Conservation (phyloP, 106 monocot species). For the Dendrobium chrysotoxum region DNA sequence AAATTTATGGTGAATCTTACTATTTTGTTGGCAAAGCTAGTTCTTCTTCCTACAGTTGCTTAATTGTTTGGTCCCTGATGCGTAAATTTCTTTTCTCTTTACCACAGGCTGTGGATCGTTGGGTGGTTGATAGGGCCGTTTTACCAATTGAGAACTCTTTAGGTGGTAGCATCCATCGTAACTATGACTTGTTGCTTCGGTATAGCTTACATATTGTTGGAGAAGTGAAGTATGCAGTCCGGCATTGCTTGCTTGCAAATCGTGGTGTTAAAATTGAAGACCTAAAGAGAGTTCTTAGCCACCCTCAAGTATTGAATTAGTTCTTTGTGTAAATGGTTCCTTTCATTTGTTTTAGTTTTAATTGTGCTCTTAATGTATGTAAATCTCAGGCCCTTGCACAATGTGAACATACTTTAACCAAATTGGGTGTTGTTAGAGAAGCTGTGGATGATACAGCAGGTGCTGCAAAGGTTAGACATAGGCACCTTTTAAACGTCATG, state of each 20-base stretch:
- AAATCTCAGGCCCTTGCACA: conserved; percentile 80
- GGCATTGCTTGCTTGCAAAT: conserved; percentile 89
- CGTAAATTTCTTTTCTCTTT: not conserved
- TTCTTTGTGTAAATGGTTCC: not conserved
- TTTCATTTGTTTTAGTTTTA: conserved; percentile 1
- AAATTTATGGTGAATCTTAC: not conserved
- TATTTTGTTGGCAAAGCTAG: not conserved
- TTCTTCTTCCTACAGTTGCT: not conserved
- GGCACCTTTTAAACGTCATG: not conserved
- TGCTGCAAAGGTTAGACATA: conserved; percentile 68
- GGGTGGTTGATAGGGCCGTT: conserved; percentile 89
- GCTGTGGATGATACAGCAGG: conserved; percentile 92
- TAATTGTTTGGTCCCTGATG: not conserved
- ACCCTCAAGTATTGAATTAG: conserved; percentile 63
- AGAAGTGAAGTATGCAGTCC: conserved; percentile 79
- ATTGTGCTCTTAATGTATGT: not conserved
- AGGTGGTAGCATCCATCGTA: conserved; percentile 91
- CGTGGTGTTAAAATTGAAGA: conserved; percentile 63
- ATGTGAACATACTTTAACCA: conserved; percentile 79
- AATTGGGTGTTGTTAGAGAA: conserved; percentile 75
- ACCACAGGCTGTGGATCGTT: conserved; percentile 77
- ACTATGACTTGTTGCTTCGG: conserved; percentile 86
- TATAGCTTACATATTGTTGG: conserved; percentile 94
- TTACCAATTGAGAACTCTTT: conserved; percentile 94
- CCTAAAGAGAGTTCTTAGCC: conserved; percentile 81